These are phyloP conservation scores for Favolaschia claudopus DNA, from an alignment of 768 basidiomycete genomes.

Conservation along the genomic window DNA sequence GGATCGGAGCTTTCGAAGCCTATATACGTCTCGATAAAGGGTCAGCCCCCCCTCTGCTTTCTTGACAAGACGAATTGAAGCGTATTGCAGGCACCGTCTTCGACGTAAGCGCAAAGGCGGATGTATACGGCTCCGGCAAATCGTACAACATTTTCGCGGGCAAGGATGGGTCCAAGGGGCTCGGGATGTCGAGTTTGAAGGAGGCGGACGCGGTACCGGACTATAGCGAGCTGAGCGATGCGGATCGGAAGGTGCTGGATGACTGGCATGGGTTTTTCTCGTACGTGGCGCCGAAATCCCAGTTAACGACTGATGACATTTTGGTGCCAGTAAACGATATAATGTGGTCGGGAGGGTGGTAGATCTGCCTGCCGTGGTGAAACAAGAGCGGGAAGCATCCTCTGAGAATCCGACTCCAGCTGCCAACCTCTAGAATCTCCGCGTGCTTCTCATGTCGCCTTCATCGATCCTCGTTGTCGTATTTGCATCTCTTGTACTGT, in stretches of 20 bases:
- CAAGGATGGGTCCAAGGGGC: slow-evolving; percentile 88
- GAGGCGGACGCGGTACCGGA: slow-evolving; percentile 87
- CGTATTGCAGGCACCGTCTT: slow-evolving; percentile 74
- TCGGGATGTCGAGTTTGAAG: slow-evolving; percentile 90
- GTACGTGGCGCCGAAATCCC: slow-evolving; percentile 53
- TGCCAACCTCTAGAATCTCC: background rate
- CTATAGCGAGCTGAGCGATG: slow-evolving; percentile 74
- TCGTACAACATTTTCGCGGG: slow-evolving; percentile 90
- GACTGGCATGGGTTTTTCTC: slow-evolving; percentile 93
- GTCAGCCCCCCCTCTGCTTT: slow-evolving; percentile 41
- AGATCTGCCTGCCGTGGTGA: slow-evolving; percentile 49
- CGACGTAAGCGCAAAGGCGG: slow-evolving; percentile 84
- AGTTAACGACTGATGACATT: background rate
- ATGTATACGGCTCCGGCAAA: slow-evolving; percentile 86
- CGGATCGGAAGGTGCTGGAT: slow-evolving; percentile 79
- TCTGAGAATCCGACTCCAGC: too few relatives aligned
- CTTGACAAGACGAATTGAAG: background rate
- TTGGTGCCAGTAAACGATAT: slow-evolving; percentile 73
- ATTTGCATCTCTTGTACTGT: too few relatives aligned
- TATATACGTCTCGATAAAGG: slow-evolving; percentile 94
- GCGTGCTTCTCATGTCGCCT: too few relatives aligned
- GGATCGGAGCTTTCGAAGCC: slow-evolving; percentile 71
- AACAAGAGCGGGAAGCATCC: background rate
- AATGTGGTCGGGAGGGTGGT: slow-evolving; percentile 81
- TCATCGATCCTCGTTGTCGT: too few relatives aligned